These are phyloP conservation scores for Phylloboletellus chloephorus DNA, from an alignment of 1,284 basidiomycete species.

Conservation along the genomic window DNA sequence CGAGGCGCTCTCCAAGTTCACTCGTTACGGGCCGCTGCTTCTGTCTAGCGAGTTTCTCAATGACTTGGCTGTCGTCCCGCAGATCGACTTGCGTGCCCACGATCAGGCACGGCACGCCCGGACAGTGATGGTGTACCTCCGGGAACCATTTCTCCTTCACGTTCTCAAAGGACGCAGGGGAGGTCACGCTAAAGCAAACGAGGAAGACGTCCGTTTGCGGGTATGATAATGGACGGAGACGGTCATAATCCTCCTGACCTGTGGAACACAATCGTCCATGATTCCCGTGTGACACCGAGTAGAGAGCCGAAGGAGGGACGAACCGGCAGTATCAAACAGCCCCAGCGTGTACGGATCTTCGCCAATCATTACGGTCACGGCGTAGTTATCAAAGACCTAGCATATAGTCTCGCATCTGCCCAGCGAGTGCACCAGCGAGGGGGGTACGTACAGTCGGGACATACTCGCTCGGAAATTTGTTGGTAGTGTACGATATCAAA, in stretches of 20 bases:
- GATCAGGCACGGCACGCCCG: constrained; percentile 98
- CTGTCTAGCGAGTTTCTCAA: constrained; percentile 93
- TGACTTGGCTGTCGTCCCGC: constrained; percentile 87
- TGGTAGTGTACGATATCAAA: constrained; percentile 99
- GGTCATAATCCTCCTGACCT: constrained; percentile 99
- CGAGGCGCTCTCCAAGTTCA: constrained; percentile 91
- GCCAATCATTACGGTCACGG: constrained; percentile 99
- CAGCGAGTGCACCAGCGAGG: background rate
- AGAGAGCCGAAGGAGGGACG: constrained; percentile 15
- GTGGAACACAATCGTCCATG: constrained; percentile 12
- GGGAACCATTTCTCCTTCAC: constrained; percentile 99
- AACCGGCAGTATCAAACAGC: constrained; percentile 96
- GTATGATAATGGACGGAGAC: constrained; percentile 97
- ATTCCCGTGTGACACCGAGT: background rate
- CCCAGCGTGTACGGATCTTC: constrained; percentile 99
- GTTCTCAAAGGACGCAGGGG: constrained; percentile 98
- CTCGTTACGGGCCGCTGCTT: constrained; percentile 90
- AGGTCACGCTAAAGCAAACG: constrained; percentile 98
- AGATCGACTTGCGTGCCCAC: constrained; percentile 99
- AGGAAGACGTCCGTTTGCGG: constrained; percentile 99
- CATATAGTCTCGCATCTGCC: constrained; percentile 25
- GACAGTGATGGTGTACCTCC: constrained; percentile 99
- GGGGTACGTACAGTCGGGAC: constrained; percentile 85
- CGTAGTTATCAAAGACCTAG: constrained; percentile 96
- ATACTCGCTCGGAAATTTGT: constrained; percentile 98